Base-by-base conservation (phyloP, 495 filamentous ascomycete species). In the Elasticomyces elasticus region DNA sequence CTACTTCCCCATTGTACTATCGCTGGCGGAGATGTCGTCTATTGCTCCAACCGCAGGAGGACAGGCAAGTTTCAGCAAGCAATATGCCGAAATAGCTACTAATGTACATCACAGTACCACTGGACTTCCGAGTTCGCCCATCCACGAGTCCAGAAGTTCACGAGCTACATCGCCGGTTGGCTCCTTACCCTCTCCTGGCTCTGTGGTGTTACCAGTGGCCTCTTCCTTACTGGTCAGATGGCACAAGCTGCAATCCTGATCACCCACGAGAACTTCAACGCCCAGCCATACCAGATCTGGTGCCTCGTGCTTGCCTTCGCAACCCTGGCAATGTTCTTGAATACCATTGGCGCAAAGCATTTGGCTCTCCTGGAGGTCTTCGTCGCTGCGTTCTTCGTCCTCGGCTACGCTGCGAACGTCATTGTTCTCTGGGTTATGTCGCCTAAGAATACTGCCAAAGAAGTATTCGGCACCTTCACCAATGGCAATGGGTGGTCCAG, bases 211-310 rank as follows among this genome's bases (percentile, higher is more conserved):
- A 66, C 67, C 13, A 64, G 63, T n/a, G 69, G 54, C 52, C 20
- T 56, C 20, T 56, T 56, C 54, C 30, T 56, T 26, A 27, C 20
- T n/a, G 54, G 54, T 31, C 25, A 51, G 11, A 20, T 67, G 64
- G 72, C 76, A 5, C 73, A 74, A 55, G 70, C 66, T 6, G 54
- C 74, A 11, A 65, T 76, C 30, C 58, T 62, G 20, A 44, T 76
- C 23, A 69, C 65, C 23, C 25, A 76, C 47, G 64, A 69, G 0
- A 46, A 40, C 17, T 78, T 75, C 47, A 55, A 55, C 4, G 58
- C 65, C 0, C 41, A 65, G 40, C 58, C 54, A 12, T 76, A 69
- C 67, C 74, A 78, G 30, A 71, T 66, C 0, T 75, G 72, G 0
- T 57, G 76, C 5, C 61, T 76, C 11, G 71, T 74, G 1, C 7